Evolutionary conservation across 148 eudicot genomes (phyloP), one percentile per base, ranked within the genome.

Genomic region (Silene uniflora): DNA sequence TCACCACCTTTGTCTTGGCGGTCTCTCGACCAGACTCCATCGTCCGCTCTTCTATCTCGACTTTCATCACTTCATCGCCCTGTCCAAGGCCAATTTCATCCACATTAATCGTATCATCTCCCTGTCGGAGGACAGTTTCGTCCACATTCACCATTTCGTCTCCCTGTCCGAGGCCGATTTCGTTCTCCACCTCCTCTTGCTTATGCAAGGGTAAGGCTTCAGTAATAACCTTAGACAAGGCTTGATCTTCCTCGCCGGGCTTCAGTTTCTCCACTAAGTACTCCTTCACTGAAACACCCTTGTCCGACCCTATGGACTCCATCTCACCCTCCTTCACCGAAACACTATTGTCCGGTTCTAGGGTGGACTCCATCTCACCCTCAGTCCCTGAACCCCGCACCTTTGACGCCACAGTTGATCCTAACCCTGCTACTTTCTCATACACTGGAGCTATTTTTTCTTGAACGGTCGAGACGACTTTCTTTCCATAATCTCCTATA

Each of bases 231-330:
- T 88, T 81, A 0, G 97, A 89, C 6, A 88, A 71, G 7, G 80
- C 85, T 72, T 77, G 85, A 44, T 91, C 97, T 21, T 91, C 91
- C 7, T 91, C 91, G 0, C 91, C 78, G 0, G 97, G 93, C 71
- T 71, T 89, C 25, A 88, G 67, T 73, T 86, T 91, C 86, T 91
- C 93, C 0, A 71, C 85, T 62, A 89, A 76, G 66, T 87, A 86
- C 76, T 84, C 85, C 77, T 71, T 84, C 77, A 87, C 71, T 3
- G 91, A 80, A 17, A 80, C 86, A 3, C 91, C 90, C 74, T 84
- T 86, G 67, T 83, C 85, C 18, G 54, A 42, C 19, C 55, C 81
- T 35, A 13, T 25, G 6, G 64, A n/a, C 17, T 42, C 67, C 0
- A 39, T 67, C 22, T 54, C 65, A 62, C 18, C 46, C 76, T 84